Evolutionary conservation across 2,329 filamentous ascomycete genomes (phyloP).

Genomic region (Trichothecium roseum): DNA sequence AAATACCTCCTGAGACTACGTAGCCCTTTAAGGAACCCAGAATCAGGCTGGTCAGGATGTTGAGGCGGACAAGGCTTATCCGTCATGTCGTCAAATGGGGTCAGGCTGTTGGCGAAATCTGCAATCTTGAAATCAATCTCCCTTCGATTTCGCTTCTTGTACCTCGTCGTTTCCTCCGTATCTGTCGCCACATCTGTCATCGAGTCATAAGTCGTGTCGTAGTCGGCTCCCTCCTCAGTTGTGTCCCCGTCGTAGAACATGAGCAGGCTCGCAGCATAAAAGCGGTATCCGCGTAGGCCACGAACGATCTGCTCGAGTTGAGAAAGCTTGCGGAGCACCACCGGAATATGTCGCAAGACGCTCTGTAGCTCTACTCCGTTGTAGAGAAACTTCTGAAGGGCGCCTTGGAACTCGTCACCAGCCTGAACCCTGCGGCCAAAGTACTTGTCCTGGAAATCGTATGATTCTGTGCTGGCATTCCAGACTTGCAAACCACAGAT

Average conservation of each 20-base stretch:
- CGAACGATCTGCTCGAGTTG: constrained; percentile 76
- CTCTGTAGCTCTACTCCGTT: constrained; percentile 75
- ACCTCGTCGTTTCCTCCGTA: constrained; percentile 41
- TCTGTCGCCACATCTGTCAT: constrained; percentile 49
- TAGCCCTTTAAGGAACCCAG: constrained; percentile 80
- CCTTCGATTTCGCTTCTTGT: constrained; percentile 36
- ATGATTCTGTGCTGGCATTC: constrained; percentile 73
- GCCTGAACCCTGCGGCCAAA: constrained; percentile 83
- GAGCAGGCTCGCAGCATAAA: constrained; percentile 89
- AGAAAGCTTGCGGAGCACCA: constrained; percentile 73
- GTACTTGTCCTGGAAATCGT: constrained; percentile 98
- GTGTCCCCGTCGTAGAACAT: constrained; percentile 92
- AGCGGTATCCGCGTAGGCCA: constrained; percentile 72
- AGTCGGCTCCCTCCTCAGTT: constrained; percentile 32
- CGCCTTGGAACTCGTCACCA: constrained; percentile 79
- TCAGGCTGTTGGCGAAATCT: constrained; percentile 96
- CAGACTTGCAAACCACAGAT: constrained; percentile 95
- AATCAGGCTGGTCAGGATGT: constrained; percentile 71
- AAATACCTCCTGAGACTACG: constrained; percentile 75
- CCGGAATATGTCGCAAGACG: constrained; percentile 77
- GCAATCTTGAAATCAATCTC: constrained; percentile 93
- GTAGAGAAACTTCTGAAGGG: constrained; percentile 81
- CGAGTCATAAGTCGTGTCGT: constrained; percentile 44
- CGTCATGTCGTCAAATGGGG: constrained; percentile 62
- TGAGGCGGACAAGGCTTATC: constrained; percentile 66